Evolutionary conservation across 768 basidiomycete genomes (phyloP), one percentile per base, ranked within the genome.

Genomic region (Filobasidium floriforme): DNA sequence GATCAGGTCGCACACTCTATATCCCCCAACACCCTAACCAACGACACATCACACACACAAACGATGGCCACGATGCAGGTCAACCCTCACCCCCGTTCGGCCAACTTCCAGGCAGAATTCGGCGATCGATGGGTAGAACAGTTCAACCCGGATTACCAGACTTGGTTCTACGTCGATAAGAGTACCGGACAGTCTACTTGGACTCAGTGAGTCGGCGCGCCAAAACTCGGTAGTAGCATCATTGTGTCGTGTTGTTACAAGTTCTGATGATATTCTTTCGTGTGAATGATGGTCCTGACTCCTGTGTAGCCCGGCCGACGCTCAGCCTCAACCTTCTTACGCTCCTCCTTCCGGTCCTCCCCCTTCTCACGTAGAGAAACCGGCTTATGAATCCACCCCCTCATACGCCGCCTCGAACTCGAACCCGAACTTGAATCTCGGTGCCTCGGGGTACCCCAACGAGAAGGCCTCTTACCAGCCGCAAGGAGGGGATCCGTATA

Each of bases 81-180:
- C 19, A 68, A 68, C 49, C 67, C 62, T 22, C 67, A 68, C 40
- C 67, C 67, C 1, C 55, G 59, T 10, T 46, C 41, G 9, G 44
- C 44, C 26, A 63, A 68, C 40, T 68, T 68, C 46, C 32, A 43
- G 9, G n/a, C 54, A 60, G 67, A 68, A 15, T 68, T 63, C 40
- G 57, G 57, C 18, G 61, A 54, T 41, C 12, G 52, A 28, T 68
- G 67, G 67, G 67, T 68, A 4, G 44, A 68, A 41, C 67, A 68
- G 57, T 68, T 41, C 41, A 55, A 68, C 46, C 28, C 54, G 22
- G 41, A 68, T 14, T 68, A 68, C 60, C 14, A 65, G n/a, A 55
- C 67, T 3, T 68, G 67, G 67, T 68, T 68, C 63, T 68, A 68
- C 60, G 67, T 68, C 24, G 64, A 68, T 52, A 68, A 60, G 44